Base-by-base conservation (phyloP, 78 protist genomes). In the Tieghemostelium lacteum region DNA sequence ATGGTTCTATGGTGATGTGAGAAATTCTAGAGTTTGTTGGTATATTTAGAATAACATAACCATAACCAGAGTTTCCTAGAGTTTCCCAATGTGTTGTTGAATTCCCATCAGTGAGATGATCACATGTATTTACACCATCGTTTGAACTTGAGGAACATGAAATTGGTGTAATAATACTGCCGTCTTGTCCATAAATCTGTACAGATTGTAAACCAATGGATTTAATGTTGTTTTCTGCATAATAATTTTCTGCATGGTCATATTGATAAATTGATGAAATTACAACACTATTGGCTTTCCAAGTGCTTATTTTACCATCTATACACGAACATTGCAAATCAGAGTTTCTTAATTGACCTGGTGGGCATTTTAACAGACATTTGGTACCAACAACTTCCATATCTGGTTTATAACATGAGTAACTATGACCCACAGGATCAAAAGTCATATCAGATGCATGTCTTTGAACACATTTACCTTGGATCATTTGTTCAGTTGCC, bases 151-250 rank as follows among this genome's bases (percentile, higher is more conserved):
- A 36, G 2, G 52, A 36, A 67, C 74, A 67, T 24, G 74, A 67
- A 26, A 26, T 16, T 26, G 74, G 74, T 40, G 7, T 67, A 42
- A 67, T 26, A 5, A 12, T 24, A 40, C 17, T 36, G 16, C 74
- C 74, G 8, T 3, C 24, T 26, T 67, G 40, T 14, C 40, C 37
- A 16, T 34, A 42, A 28, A 67, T 12, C 7, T 24, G 4, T 26
- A 67, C 39, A 14, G 74, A 67, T 3, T 19, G 28, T 40, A 67
- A 67, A 67, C 74, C 74, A 67, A 67, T 50, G 6, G 36, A 40
- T 42, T 40, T 40, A 67, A 40, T 57, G 1, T 26, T 26, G 26
- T 67, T 67, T 14, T 17, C n/a, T 36, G 74, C 20, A 67, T 67
- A 67, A 26, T 67, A 67, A 28, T 67, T 67, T 34, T 42, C 58